phyloP scores from a whole-genome alignment of 345 rosid species.

The Alliaria petiolata region DNA sequence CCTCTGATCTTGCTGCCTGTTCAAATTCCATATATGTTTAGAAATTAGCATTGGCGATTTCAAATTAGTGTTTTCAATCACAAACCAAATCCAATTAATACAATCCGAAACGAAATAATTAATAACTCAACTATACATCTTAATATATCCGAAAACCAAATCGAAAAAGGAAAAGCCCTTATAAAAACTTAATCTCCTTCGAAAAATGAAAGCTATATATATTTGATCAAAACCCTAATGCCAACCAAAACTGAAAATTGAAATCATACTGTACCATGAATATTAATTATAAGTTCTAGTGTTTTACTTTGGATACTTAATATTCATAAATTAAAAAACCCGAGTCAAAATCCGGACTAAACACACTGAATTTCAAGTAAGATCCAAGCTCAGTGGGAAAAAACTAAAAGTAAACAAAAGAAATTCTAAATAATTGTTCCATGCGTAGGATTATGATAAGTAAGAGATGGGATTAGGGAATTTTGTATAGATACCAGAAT shows the following conservation, averaged over 20 bases:
- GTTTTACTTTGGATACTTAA: too few species aligned
- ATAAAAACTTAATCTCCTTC: too few species aligned
- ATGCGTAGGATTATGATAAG: background rate
- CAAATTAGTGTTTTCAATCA: background rate
- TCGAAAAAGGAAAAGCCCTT: too few species aligned
- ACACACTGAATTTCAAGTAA: background rate
- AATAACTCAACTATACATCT: too few species aligned
- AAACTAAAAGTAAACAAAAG: background rate
- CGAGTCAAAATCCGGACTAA: background rate
- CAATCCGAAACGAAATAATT: background rate
- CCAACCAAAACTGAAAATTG: too few species aligned
- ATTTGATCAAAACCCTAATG: too few species aligned
- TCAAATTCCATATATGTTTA: background rate
- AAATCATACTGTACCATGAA: too few species aligned
- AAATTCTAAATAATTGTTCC: background rate
- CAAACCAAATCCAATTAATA: background rate
- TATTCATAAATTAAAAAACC: background rate
- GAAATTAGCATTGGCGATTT: background rate
- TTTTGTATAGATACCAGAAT: background rate
- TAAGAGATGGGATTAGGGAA: too few species aligned
- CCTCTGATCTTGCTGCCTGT: slow-evolving; percentile 3
- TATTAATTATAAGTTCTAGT: too few species aligned
- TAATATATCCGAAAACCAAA: too few species aligned
- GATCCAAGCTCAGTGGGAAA: background rate
- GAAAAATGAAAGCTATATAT: too few species aligned